Evolutionary conservation across 257 asterid species (phyloP), one percentile per base, ranked within the genome.

Genomic region (Solanum habrochaites): DNA sequence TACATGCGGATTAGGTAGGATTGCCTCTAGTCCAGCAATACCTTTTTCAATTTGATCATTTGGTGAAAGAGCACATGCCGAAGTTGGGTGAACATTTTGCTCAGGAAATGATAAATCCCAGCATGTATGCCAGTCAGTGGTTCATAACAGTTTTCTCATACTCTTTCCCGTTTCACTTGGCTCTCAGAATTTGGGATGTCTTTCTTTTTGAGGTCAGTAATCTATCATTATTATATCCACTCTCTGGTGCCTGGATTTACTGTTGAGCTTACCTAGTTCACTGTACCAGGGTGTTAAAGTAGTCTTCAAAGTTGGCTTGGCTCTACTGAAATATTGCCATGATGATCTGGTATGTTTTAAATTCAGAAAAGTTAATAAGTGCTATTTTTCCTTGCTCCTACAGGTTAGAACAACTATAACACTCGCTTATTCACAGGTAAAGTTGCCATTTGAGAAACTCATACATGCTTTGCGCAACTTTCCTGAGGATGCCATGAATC

Each of bases 61-160:
- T 93, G 91, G 98, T 93, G 84, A 94, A 92, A 89, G 94, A 89
- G 77, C 92, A 90, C 52, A 70, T 97, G 89, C 99, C 99, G 10
- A 94, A 92, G 92, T 90, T 97, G 91, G 99, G 98, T 69, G 97
- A 92, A 78, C 98, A 97, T 93, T 97, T 97, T 90, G 75, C 92
- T 85, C 93, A 90, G 85, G 99, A 97, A 92, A 91, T 93, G 98
- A 97, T 97, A 89, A 95, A 95, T 89, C 99, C 99, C 29, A 96
- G 99, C 94, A 97, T 97, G 99, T 97, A 96, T 60, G 99, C 98
- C 72, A 97, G 99, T 93, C 99, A 97, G 91, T 97, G 99, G 99
- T 97, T 97, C 94, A 97, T 97, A 60, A 97, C 99, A 7, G 98
- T 97, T 70, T 97, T 96, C 91, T 93, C 99, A 21, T 97, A 94